Percentiles rank a stretch among this genome's conserved stretches.
phyloP scores from a whole-genome alignment of 83 land plant genomes.

The Thuja plicata region DNA sequence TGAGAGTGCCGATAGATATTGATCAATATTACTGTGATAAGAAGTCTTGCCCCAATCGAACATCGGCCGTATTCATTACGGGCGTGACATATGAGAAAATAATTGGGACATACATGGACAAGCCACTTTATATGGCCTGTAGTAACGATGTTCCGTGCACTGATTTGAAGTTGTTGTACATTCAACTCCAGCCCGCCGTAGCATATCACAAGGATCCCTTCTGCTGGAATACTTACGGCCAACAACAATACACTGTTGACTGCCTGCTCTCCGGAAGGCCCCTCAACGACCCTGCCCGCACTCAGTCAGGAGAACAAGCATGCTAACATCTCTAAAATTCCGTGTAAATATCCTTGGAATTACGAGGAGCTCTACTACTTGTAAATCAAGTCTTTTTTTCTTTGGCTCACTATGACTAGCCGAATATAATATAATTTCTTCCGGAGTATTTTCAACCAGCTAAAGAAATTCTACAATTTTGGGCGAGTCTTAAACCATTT shows the following conservation, averaged over 20 bases:
- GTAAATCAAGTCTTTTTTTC: too few relatives aligned
- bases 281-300: too few relatives aligned
- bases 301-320: too few relatives aligned
- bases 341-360: too few relatives aligned
- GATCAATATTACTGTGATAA: constrained; percentile 82
- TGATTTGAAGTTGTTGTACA: constrained; percentile 14
- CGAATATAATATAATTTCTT: too few relatives aligned
- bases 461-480: too few relatives aligned
- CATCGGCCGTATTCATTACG: constrained; percentile 29
- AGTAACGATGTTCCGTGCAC: constrained; percentile 50
- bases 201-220: not conserved
- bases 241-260: not conserved
- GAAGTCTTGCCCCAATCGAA: constrained; percentile 19
- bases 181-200: constrained; percentile 24
- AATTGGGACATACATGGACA: constrained; percentile 34
- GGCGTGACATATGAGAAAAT: constrained; percentile 32
- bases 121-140: constrained; percentile 36
- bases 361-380: too few relatives aligned
- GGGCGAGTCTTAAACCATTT: too few relatives aligned
- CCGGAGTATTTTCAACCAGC: too few relatives aligned
- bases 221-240: constrained; percentile 38
- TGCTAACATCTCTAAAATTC: too few relatives aligned
- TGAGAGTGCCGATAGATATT: constrained; percentile 57
- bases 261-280: too few relatives aligned
- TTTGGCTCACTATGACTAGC: too few relatives aligned